phyloP scores from a whole-genome alignment of 495 filamentous ascomycete species.

The Hypoxylon lienhwacheense region DNA sequence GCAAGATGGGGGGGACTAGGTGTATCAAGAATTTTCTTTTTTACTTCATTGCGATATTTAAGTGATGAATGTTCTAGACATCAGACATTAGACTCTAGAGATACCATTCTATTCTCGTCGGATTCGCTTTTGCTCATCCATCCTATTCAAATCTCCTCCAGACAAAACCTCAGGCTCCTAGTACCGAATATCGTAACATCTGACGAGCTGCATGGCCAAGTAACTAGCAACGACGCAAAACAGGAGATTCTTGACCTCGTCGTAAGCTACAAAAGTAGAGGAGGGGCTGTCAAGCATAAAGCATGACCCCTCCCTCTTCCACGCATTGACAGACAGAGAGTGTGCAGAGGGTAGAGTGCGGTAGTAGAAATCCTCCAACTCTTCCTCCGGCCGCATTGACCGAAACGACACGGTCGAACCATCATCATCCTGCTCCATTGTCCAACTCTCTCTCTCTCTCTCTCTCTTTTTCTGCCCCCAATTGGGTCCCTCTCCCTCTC shows the following conservation, averaged over 20 bases:
- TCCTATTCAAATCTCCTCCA: background rate
- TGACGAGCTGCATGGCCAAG: background rate
- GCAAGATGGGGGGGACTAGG: background rate
- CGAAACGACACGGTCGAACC: background rate
- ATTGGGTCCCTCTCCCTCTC: conserved; percentile 11
- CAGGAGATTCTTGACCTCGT: background rate
- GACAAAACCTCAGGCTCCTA: background rate
- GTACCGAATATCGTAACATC: background rate
- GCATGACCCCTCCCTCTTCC: conserved; percentile 15
- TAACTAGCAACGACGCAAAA: background rate
- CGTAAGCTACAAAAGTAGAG: conserved; percentile 1
- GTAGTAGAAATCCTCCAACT: conserved; percentile 25
- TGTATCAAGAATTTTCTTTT: background rate
- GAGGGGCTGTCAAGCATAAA: conserved; percentile 9
- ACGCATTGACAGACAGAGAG: conserved; percentile 4
- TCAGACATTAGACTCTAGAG: no score
- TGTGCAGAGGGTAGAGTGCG: conserved; percentile 9
- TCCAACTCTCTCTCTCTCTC: conserved; percentile 11
- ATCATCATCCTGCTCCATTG: conserved; percentile 30
- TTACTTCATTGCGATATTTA: no score
- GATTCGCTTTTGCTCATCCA: background rate
- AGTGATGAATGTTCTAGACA: no score
- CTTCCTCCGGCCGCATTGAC: conserved; percentile 9
- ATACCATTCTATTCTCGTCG: background rate
- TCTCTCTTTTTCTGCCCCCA: conserved; percentile 12